Evolutionary conservation across 805 yeast species (phyloP), one percentile per base, ranked within the genome.

Genomic region (Candida sithepensis): DNA sequence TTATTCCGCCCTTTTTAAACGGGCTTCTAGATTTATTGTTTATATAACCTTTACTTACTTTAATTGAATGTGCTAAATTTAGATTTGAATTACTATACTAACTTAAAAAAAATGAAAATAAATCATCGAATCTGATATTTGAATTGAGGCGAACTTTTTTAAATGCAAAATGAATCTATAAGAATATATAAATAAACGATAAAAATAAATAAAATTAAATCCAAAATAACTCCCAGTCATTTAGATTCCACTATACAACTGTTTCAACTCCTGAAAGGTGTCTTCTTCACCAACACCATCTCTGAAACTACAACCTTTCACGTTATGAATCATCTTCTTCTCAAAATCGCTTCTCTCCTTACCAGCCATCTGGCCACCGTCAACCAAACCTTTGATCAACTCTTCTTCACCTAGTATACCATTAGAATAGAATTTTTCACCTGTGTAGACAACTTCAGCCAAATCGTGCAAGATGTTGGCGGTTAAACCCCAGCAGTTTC

Each of bases 401-500:
- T 81, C 85, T 60, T 85, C 91, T 53, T 84, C 85, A 2, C 87
- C 88, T 40, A 78, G 60, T 23, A 70, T 62, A 13, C 55, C 40
- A 26, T 14, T 20, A 4, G 55, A 59, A 30, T 54, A 73, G 7
- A 49, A 48, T 20, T 63, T 51, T 44, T 62, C 50, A 36, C 70
- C 69, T 55, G 78, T 52, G 58, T 79, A 77, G 3, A 77, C 68
- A 9, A 85, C 71, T 47, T 73, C 74, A 2, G 89, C 83, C 24
- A 86, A 58, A 60, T 86, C 92, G 56, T 79, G 86, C n/a, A 86
- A 60, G 9, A 86, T 85, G 59, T 84, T 85, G 2, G 91, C 92
- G 0, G 94, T 86, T 33, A 86, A 66, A 0, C 95, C 95, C 95
- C 94, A 86, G 4, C 87, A 82, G 58, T 85, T 86, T 58, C 85